phyloP scores from a whole-genome alignment of 441 rosid genomes.

The Brassica balearica region DNA sequence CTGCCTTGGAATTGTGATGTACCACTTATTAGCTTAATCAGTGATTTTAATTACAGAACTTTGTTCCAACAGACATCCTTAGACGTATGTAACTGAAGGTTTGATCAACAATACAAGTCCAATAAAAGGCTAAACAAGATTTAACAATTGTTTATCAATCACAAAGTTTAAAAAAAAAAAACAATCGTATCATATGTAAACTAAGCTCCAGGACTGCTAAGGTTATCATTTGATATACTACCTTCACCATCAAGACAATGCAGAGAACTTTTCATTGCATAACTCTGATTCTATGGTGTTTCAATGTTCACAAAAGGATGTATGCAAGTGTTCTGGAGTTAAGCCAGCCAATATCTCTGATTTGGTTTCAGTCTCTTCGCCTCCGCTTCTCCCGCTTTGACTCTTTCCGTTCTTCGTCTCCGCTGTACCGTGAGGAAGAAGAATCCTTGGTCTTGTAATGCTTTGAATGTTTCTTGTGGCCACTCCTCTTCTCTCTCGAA shows the following conservation, averaged over 20 bases:
- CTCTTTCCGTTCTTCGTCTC: slow-evolving; percentile 50
- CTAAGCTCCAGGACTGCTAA: neutral
- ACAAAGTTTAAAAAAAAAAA: neutral
- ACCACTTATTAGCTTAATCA: neutral
- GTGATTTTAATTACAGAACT: neutral
- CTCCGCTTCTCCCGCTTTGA: slow-evolving; percentile 60
- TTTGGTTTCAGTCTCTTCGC: slow-evolving; percentile 51
- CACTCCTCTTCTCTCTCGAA: slow-evolving; percentile 64
- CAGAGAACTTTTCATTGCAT: slow-evolving; percentile 12
- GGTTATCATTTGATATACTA: neutral
- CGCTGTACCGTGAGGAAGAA: slow-evolving; percentile 47
- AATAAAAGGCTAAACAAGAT: neutral
- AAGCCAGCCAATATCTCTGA: neutral
- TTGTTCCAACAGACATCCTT: neutral
- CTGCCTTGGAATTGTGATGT: neutral
- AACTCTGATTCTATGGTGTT: slow-evolving; percentile 7
- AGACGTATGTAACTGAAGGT: neutral
- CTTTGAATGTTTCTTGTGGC: slow-evolving; percentile 68
- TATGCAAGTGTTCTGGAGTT: neutral
- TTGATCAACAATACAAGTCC: neutral
- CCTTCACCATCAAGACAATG: slow-evolving; percentile 20
- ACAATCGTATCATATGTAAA: neutral
- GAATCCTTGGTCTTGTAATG: slow-evolving; percentile 60
- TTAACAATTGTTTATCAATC: neutral
- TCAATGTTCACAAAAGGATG: neutral